Conservation (phyloP, 352 stramenopile species). For the Phytophthora citricola region DNA sequence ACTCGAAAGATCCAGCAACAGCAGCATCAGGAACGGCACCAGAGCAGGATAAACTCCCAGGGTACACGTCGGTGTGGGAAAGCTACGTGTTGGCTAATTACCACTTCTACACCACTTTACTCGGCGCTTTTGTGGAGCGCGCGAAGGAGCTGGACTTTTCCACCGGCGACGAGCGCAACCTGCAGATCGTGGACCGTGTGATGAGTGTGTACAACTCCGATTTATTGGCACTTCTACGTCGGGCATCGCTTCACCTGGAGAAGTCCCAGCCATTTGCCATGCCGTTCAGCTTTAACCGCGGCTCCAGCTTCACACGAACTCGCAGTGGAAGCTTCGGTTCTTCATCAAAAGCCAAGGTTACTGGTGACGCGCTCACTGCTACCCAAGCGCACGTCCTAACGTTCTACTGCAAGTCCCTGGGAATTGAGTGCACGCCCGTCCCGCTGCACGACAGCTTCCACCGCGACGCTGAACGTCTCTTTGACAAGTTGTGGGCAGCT, state of each 20-base stretch:
- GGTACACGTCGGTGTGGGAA: conserved; percentile 73
- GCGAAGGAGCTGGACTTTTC: conserved; percentile 88
- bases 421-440: conserved; percentile 71
- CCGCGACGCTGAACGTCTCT: conserved; percentile 82
- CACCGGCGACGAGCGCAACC: conserved; percentile 59
- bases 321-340: conserved; percentile 36
- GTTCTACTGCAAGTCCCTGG: conserved; percentile 83
- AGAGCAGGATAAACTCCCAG: conserved; percentile 17
- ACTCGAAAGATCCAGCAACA: conserved; percentile 35
- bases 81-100: conserved; percentile 89
- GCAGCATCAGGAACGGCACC: conserved; percentile 3
- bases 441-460: conserved; percentile 79
- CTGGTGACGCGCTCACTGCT: conserved; percentile 52
- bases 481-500: conserved; percentile 79
- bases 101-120: conserved; percentile 87
- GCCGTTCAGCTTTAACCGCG: conserved; percentile 43
- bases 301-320: conserved; percentile 29
- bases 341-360: conserved; percentile 37
- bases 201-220: conserved; percentile 75
- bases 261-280: conserved; percentile 76
- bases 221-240: conserved; percentile 66
- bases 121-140: conserved; percentile 82
- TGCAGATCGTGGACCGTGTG: conserved; percentile 74
- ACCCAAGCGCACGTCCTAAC: conserved; percentile 77
- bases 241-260: conserved; percentile 67